Percentiles rank a stretch among this genome's conserved stretches.
Evolutionary conservation across 1,284 basidiomycete species (phyloP).

Genomic region (Coniferiporia weirii): DNA sequence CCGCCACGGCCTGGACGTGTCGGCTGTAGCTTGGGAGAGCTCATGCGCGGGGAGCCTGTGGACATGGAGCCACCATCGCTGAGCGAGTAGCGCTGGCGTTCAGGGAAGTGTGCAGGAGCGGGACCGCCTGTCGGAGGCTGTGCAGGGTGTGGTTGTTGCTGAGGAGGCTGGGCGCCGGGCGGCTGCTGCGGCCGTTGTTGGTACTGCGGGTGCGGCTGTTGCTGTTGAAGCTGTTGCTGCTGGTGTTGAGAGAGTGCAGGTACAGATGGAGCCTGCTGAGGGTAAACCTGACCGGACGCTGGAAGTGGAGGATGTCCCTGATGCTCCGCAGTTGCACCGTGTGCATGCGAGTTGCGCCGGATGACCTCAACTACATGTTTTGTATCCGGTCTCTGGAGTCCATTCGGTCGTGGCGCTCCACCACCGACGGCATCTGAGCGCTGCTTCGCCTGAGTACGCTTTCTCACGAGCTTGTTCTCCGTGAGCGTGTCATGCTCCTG

Average conservation of each 20-base stretch:
- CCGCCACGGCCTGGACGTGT: constrained; percentile 1
- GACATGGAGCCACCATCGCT: constrained; percentile 26
- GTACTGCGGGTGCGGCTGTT: neutral
- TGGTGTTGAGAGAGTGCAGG: neutral
- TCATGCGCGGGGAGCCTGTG: constrained; percentile 14
- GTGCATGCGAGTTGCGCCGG: constrained; percentile 28
- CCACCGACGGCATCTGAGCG: constrained; percentile 46
- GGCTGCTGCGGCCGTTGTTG: constrained; percentile 10
- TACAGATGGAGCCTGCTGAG: constrained; percentile 16
- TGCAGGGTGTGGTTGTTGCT: neutral
- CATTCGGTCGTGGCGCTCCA: constrained; percentile 22
- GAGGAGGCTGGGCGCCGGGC: neutral
- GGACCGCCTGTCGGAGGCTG: neutral
- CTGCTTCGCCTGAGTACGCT: constrained; percentile 76
- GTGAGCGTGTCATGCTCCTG: constrained; percentile 78
- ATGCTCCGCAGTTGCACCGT: constrained; percentile 9
- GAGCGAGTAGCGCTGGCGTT: constrained; percentile 39
- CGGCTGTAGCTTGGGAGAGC: constrained; percentile 20
- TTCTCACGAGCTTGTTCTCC: constrained; percentile 75
- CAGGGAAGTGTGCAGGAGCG: constrained; percentile 25
- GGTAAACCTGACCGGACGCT: constrained; percentile 12
- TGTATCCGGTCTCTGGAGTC: constrained; percentile 19
- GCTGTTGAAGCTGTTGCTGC: neutral
- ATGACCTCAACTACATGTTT: constrained; percentile 30
- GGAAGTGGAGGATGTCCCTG: constrained; percentile 17